A percentile compares a stretch with the other conserved stretches of the same genome.
These are phyloP conservation scores for Amaranthus palmeri DNA, from an alignment of 148 eudicot genomes.

Conservation along the genomic window DNA sequence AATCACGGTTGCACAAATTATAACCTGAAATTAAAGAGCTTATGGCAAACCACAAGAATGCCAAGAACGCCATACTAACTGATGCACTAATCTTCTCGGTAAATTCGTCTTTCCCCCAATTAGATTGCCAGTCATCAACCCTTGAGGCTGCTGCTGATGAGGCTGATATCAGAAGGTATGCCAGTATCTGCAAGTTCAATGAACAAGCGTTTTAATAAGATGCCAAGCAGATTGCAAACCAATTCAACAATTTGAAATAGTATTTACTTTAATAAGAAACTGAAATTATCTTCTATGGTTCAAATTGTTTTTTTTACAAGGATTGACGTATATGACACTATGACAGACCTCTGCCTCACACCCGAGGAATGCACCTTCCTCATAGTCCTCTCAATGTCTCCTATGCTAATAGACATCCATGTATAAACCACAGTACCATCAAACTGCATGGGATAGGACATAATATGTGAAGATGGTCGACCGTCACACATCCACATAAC, in stretches of 20 bases:
- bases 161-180: constrained; percentile 89
- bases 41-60: constrained; percentile 69
- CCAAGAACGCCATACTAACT: constrained; percentile 72
- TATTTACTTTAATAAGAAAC: too few species aligned
- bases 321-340: background rate
- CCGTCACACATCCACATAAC: too few species aligned
- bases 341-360: background rate
- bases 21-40: constrained; percentile 88
- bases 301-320: background rate
- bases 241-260: too few species aligned
- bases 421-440: too few species aligned
- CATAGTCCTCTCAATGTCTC: background rate
- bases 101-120: constrained; percentile 93
- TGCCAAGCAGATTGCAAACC: too few species aligned
- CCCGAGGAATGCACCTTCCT: background rate
- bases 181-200: constrained; percentile 51
- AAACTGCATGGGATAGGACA: too few species aligned
- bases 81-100: constrained; percentile 76
- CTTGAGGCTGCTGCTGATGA: constrained; percentile 86
- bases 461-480: too few species aligned
- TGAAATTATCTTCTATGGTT: too few species aligned
- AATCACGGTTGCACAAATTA: constrained; percentile 58
- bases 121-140: constrained; percentile 71
- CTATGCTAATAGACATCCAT: too few species aligned
- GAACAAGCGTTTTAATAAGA: too few species aligned